Base-by-base conservation (phyloP, 1,284 basidiomycete species). In the Pseudozyma thailandica region DNA sequence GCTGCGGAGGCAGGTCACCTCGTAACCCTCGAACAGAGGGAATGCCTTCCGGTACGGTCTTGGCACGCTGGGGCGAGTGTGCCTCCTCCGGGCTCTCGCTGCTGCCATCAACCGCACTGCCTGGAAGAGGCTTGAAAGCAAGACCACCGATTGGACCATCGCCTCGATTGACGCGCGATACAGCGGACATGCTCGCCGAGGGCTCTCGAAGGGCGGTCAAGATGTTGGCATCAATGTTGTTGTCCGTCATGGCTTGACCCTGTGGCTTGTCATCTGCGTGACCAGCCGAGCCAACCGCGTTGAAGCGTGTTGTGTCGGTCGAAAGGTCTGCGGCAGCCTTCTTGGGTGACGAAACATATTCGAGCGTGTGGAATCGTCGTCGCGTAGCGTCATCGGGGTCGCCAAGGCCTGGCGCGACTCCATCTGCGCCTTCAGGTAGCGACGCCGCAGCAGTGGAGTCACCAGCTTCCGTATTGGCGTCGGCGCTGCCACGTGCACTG, bases 131-230 rank as follows among this genome's bases (percentile, higher is more conserved):
- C 16, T 31, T 48, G 20, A 23, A 18, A 1, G 15, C 45, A 8
- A 26, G 15, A 18, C 6, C 45, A 8, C 33, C 35, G n/a, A 5
- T 43, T 35, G 31, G 15, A 18, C 6, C 45, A 8, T 27, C 35
- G n/a, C 6, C 47, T 35, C 49, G 18, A 20, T 28, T 16, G 28
- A 50, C 27, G 6, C 57, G 57, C 15, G 56, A 46, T 1, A 63
- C 56, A 23, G 66, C 44, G n/a, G 66, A 64, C 66, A 70, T 70
- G 56, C 66, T 70, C 7, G 42, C 56, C 4, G 66, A 64, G 43
- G 66, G 59, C 28, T 49, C 35, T 9, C 66, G 20, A 25, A 70
- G 66, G 10, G 60, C 52, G 15, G 44, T 45, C n/a, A 70, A 41
- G 31, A 70, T 30, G 50, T 60, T 54, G 23, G 58, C 41, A 38